Conservation (phyloP, 371 early-diverging fungal species). For the Apophysomyces elegans region DNA sequence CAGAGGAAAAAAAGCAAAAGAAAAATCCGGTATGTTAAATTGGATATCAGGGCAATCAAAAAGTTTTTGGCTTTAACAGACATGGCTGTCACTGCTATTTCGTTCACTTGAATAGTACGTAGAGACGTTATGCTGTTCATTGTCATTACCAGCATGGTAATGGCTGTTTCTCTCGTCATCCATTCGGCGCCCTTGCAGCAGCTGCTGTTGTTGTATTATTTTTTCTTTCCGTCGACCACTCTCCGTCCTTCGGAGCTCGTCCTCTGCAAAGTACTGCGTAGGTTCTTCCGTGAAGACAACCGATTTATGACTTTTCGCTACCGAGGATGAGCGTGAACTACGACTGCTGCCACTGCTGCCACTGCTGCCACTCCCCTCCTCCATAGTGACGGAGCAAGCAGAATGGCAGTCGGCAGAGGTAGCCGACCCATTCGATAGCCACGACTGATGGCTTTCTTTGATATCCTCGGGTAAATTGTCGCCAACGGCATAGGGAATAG, state of each 20-base stretch:
- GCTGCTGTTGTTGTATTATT: neutral
- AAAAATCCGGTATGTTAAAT: too few species aligned
- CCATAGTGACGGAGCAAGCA: conserved; percentile 14
- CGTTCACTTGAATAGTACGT: conserved; percentile 27
- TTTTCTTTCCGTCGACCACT: conserved; percentile 45
- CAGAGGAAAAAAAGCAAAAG: too few species aligned
- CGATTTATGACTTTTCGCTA: conserved; percentile 13
- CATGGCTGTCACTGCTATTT: conserved; percentile 27
- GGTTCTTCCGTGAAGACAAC: conserved; percentile 22
- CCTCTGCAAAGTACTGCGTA: conserved; percentile 13
- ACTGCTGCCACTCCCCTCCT: neutral
- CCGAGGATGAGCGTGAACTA: conserved; percentile 15
- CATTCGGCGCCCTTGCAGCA: neutral
- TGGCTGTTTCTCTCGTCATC: neutral
- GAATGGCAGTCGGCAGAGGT: conserved; percentile 20
- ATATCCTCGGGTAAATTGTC: conserved; percentile 25
- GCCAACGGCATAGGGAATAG: conserved; percentile 17
- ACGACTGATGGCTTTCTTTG: conserved; percentile 14
- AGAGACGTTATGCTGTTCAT: neutral
- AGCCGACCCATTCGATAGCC: conserved; percentile 30
- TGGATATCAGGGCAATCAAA: too few species aligned
- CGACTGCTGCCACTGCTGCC: conserved; percentile 1
- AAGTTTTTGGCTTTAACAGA: neutral
- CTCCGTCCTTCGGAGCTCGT: conserved; percentile 29
- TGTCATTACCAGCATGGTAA: neutral